Evolutionary conservation across 495 filamentous ascomycete species (phyloP).

Genomic region (Penicillium cinerascens): DNA sequence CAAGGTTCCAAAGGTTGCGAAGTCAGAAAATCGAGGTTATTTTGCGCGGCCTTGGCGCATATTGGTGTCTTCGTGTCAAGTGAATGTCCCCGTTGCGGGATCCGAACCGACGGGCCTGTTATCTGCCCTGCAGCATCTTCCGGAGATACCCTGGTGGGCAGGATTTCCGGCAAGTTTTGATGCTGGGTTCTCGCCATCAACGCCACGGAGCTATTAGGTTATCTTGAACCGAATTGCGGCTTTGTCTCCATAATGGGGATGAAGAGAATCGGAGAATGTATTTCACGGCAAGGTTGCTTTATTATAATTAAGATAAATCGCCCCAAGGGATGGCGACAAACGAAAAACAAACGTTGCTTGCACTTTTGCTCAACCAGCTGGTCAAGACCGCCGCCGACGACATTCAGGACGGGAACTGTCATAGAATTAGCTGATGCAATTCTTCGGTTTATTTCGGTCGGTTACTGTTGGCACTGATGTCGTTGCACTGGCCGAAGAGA

Average conservation of each 20-base stretch:
- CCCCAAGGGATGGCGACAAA: slow-evolving; percentile 12
- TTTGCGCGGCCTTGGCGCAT: too few relatives aligned
- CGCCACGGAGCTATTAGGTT: too few relatives aligned
- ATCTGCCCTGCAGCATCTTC: not conserved
- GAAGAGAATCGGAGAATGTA: too few relatives aligned
- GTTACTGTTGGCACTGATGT: slow-evolving; percentile 24
- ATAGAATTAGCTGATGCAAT: not conserved
- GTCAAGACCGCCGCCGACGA: slow-evolving; percentile 30
- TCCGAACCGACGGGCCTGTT: not conserved
- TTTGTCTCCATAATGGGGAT: too few relatives aligned
- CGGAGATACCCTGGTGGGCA: not conserved
- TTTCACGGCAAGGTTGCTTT: too few relatives aligned
- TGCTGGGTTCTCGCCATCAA: not conserved
- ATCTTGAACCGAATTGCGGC: too few relatives aligned
- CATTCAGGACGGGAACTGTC: slow-evolving; percentile 11
- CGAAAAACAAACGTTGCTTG: slow-evolving; percentile 34
- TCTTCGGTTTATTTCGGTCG: not conserved
- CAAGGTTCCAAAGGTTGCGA: not conserved
- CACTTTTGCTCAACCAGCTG: slow-evolving; percentile 42
- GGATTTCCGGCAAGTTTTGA: too few relatives aligned
- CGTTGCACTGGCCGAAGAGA: slow-evolving; percentile 28
- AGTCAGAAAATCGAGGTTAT: too few relatives aligned
- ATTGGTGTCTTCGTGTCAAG: too few relatives aligned
- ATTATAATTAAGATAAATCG: slow-evolving; percentile 6
- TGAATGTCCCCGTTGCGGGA: too few relatives aligned